These are phyloP conservation scores for Phoma herbarum DNA, from an alignment of 2,329 filamentous ascomycete genomes.

Conservation along the genomic window DNA sequence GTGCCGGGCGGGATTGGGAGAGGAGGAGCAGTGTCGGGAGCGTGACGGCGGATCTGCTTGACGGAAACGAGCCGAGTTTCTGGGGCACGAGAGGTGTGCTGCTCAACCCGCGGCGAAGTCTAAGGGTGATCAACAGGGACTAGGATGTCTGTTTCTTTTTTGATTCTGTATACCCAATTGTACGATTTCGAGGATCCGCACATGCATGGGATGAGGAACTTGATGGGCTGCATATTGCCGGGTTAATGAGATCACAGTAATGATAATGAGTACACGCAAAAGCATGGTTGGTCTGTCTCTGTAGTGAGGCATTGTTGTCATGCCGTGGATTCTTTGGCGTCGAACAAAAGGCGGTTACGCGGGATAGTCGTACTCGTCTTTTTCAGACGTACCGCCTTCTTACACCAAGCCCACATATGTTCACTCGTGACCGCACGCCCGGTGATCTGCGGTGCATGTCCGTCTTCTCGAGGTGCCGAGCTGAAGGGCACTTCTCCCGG, in stretches of 20 bases:
- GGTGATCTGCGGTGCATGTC: too few species aligned
- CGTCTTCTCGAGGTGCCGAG: too few species aligned
- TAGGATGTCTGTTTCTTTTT: conserved; percentile 33
- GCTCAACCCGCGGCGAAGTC: conserved; percentile 71
- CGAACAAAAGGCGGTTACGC: too few species aligned
- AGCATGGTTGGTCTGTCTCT: too few species aligned
- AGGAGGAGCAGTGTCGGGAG: conserved; percentile 56
- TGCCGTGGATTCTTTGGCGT: too few species aligned
- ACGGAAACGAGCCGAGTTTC: conserved; percentile 73
- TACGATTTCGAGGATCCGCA: not conserved
- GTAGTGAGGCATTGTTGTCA: too few species aligned
- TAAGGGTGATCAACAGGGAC: conserved; percentile 72
- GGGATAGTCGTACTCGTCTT: too few species aligned
- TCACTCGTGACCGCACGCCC: too few species aligned
- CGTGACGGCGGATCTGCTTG: conserved; percentile 66
- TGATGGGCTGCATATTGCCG: not conserved
- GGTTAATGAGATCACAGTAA: not conserved
- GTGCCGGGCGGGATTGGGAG: conserved; percentile 37
- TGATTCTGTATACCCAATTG: not conserved
- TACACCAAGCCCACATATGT: too few species aligned
- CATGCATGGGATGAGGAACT: not conserved
- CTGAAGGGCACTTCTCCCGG: too few species aligned
- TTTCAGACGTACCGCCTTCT: too few species aligned
- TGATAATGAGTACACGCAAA: not conserved
- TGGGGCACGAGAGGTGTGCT: conserved; percentile 68